A percentile compares a stretch with the other conserved stretches of the same genome.
Conservation (phyloP, 2,329 filamentous ascomycete species). For the Bipolaris bicolor region DNA sequence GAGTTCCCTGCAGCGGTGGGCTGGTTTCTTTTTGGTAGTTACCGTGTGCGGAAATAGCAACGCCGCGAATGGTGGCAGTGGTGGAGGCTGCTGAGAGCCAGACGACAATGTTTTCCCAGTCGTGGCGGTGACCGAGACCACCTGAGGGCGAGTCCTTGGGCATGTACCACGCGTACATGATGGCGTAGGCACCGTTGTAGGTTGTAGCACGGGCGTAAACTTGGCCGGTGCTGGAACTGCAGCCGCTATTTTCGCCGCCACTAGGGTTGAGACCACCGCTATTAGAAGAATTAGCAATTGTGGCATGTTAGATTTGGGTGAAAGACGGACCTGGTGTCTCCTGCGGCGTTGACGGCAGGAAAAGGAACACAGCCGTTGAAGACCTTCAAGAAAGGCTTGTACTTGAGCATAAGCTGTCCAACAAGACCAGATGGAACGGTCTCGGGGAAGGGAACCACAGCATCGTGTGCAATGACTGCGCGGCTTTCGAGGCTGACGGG, state of each 20-base stretch:
- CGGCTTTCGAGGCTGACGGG: constrained; percentile 44
- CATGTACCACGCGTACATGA: constrained; percentile 63
- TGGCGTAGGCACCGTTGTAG: constrained; percentile 53
- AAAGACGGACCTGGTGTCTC: constrained; percentile 60
- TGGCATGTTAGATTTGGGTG: background rate
- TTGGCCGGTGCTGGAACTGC: constrained; percentile 56
- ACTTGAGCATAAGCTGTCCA: constrained; percentile 60
- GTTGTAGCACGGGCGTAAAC: constrained; percentile 56
- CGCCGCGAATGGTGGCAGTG: constrained; percentile 54
- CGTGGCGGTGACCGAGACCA: constrained; percentile 60
- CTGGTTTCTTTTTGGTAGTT: constrained; percentile 49
- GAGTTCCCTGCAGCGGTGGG: constrained; percentile 49
- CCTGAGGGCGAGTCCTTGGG: constrained; percentile 56
- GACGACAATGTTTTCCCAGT: constrained; percentile 63
- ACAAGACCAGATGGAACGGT: constrained; percentile 57
- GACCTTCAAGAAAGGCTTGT: constrained; percentile 63
- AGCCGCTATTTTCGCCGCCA: constrained; percentile 50
- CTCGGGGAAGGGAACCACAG: constrained; percentile 61
- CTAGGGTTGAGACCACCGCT: constrained; percentile 54
- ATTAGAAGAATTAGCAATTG: constrained; percentile 1
- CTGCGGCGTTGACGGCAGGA: constrained; percentile 64
- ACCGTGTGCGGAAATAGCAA: constrained; percentile 60
- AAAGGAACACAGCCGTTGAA: constrained; percentile 68
- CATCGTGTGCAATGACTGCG: constrained; percentile 53
- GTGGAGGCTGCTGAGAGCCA: constrained; percentile 55